Conservation (phyloP, 164 flowering plant genomes). For the Piper betle region DNA sequence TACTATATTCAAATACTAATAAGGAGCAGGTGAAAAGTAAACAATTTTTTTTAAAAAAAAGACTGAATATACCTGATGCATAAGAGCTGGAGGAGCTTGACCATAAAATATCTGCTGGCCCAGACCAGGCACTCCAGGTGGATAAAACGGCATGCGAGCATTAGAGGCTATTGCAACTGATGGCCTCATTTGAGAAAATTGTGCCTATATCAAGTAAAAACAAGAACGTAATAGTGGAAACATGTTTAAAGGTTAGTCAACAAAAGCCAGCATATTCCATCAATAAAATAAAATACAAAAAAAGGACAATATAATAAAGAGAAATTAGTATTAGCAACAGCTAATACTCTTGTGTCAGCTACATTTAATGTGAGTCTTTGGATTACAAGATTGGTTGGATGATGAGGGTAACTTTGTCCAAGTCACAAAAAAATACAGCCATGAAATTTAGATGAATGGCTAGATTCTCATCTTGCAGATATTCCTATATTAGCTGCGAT, state of each 20-base stretch:
- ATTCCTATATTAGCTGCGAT: no score
- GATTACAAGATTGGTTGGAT: no score
- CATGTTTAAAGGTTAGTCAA: conserved; percentile 19
- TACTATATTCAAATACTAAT: neutral
- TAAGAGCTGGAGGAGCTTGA: conserved; percentile 72
- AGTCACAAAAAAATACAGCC: no score
- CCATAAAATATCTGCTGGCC: conserved; percentile 84
- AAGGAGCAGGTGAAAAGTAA: neutral
- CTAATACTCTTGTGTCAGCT: no score
- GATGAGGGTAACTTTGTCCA: no score
- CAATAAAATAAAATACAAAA: no score
- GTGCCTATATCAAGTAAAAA: conserved; percentile 37
- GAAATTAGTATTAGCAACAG: no score
- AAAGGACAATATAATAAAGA: no score
- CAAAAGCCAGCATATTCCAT: no score
- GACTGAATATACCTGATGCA: conserved; percentile 26
- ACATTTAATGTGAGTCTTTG: no score
- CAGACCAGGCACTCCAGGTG: conserved; percentile 78
- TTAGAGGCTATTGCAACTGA: conserved; percentile 62
- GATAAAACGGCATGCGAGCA: conserved; percentile 87
- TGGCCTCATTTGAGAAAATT: conserved; percentile 78
- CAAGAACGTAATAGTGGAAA: neutral
- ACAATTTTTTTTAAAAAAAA: neutral
- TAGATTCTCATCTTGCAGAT: no score
- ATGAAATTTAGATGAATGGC: no score